Percentiles rank a stretch among this genome's conserved stretches.
Conservation (phyloP, 2,329 filamentous ascomycete species). For the Aspergillus alliaceus region DNA sequence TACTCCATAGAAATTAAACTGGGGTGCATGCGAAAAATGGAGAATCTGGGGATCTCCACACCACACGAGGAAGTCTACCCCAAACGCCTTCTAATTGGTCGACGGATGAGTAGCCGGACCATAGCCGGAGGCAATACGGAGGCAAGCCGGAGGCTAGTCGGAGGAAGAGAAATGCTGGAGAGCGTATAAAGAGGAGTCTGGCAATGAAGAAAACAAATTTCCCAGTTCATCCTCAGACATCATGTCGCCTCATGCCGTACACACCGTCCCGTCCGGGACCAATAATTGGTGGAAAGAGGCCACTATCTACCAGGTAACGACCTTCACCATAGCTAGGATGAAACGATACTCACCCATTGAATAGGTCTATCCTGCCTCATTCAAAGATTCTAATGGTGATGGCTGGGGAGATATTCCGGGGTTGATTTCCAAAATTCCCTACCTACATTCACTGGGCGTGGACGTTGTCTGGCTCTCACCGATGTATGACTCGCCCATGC, state of each 20-base stretch:
- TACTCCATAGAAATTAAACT: not conserved
- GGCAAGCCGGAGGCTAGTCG: conserved; percentile 12
- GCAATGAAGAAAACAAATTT: not conserved
- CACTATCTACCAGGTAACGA: conserved; percentile 30
- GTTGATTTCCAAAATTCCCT: conserved; percentile 62
- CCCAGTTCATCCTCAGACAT: not conserved
- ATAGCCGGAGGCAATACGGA: not conserved
- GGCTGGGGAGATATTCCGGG: conserved; percentile 65
- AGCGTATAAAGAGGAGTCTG: not conserved
- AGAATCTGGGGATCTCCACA: conserved; percentile 1
- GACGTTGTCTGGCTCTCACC: conserved; percentile 69
- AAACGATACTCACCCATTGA: not conserved
- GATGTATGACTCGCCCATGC: conserved; percentile 63
- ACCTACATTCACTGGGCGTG: conserved; percentile 61
- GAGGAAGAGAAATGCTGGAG: not conserved
- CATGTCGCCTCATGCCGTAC: conserved; percentile 19
- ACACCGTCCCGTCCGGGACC: conserved; percentile 17
- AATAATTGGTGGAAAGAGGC: conserved; percentile 40
- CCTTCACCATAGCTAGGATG: not conserved
- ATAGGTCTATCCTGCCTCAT: conserved; percentile 33
- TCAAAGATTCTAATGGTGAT: conserved; percentile 58
- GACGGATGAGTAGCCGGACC: not conserved
- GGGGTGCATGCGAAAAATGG: not conserved
- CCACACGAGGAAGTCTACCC: no score
- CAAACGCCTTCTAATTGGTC: not conserved